phyloP scores from a whole-genome alignment of 192 early-diverging fungal genomes.

The Geranomyces variabilis region DNA sequence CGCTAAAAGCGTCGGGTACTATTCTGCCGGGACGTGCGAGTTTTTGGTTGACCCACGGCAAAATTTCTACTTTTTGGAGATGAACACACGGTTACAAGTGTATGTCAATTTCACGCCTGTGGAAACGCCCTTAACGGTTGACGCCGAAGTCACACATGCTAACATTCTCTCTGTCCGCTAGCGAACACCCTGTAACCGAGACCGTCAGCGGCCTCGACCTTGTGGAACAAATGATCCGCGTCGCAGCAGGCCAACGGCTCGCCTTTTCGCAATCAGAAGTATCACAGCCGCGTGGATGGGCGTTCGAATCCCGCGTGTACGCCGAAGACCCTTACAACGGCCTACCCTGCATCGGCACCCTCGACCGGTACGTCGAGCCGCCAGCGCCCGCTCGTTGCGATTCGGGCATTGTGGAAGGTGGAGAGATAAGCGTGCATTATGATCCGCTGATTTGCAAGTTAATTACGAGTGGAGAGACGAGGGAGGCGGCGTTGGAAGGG shows the following conservation, averaged over 20 bases:
- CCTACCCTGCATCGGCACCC: constrained; percentile 88
- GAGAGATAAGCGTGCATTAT: constrained; percentile 94
- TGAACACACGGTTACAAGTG: constrained; percentile 80
- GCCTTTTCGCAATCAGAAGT: constrained; percentile 75
- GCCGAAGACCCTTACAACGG: constrained; percentile 95
- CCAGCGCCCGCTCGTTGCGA: constrained; percentile 73
- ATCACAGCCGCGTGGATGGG: constrained; percentile 78
- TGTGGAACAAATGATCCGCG: constrained; percentile 94
- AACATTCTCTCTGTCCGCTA: constrained; percentile 2
- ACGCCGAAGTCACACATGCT: too few relatives aligned
- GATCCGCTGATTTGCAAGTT: constrained; percentile 97
- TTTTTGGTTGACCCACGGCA: constrained; percentile 82
- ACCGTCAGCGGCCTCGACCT: constrained; percentile 91
- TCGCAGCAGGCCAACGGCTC: constrained; percentile 80
- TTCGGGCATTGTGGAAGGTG: constrained; percentile 88
- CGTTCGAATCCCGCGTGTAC: constrained; percentile 94
- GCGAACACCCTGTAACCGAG: constrained; percentile 98
- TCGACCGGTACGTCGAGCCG: constrained; percentile 86
- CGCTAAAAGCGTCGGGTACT: constrained; percentile 73
- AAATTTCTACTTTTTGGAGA: constrained; percentile 96
- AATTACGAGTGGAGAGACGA: constrained; percentile 76
- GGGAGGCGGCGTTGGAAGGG: constrained; percentile 71
- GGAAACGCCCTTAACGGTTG: too few relatives aligned
- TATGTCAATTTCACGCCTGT: too few relatives aligned
- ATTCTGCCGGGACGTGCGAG: constrained; percentile 93